A percentile compares a stretch with the other conserved stretches of the same genome.
These are phyloP conservation scores for Fusarium sp. DNA, from an alignment of 2,329 filamentous ascomycete genomes.

Conservation along the genomic window DNA sequence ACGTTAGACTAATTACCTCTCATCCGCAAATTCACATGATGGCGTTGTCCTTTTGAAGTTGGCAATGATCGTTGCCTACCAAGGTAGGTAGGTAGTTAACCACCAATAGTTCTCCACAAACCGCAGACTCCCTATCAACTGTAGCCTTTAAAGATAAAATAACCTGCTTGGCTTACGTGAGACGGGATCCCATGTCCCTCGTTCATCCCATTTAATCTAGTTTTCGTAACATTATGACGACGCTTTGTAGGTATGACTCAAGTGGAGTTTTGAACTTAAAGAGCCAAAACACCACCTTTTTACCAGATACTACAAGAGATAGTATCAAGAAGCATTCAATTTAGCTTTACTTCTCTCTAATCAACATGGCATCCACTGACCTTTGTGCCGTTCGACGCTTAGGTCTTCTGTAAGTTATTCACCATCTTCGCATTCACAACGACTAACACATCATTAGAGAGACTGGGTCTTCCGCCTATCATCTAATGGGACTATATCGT, in stretches of 20 bases:
- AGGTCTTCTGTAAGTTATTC: constrained; percentile 44
- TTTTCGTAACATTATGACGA: constrained; percentile 6
- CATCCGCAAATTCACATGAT: background rate
- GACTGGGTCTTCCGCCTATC: constrained; percentile 60
- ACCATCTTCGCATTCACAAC: background rate
- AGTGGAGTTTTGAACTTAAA: background rate
- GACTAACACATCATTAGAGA: constrained; percentile 54
- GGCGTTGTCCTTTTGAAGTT: background rate
- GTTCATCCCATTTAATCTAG: constrained; percentile 2
- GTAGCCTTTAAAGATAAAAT: constrained; percentile 2
- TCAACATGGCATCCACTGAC: constrained; percentile 25
- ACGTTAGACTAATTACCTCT: too few relatives aligned
- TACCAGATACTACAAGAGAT: background rate
- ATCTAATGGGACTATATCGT: constrained; percentile 62
- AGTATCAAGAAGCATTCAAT: background rate
- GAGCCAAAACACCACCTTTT: background rate
- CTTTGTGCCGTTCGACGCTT: constrained; percentile 45
- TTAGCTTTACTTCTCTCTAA: background rate
- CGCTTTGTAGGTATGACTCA: background rate
- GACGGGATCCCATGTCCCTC: background rate
- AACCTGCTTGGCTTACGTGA: constrained; percentile 8
- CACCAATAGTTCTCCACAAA: background rate
- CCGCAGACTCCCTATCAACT: background rate
- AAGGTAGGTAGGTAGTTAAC: too few relatives aligned
- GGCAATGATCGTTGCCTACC: too few relatives aligned